Evolutionary conservation across 169 alveolate genomes (phyloP).

Genomic region (Plasmodium knowlesi): DNA sequence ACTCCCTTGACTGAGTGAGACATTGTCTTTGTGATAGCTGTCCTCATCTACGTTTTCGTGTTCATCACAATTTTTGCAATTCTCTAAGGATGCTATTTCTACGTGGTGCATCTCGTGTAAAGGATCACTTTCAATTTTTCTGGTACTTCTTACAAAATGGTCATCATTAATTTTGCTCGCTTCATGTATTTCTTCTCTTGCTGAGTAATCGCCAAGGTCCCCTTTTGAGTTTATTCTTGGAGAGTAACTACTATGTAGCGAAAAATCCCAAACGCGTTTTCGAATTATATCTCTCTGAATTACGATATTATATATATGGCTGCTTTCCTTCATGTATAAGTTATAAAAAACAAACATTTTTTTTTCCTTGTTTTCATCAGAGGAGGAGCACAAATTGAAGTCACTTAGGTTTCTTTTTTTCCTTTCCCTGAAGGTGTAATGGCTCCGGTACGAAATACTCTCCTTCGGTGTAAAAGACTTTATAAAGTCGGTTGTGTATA

Average conservation of each 20-base stretch:
- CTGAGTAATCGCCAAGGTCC: neutral
- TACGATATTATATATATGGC: neutral
- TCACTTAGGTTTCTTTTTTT: constrained; percentile 48
- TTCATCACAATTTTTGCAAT: neutral
- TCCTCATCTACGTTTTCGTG: neutral
- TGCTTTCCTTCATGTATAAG: constrained; percentile 54
- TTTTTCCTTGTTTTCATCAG: constrained; percentile 27
- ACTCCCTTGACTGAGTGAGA: neutral
- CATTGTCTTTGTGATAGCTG: neutral
- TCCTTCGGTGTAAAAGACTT: constrained; percentile 27
- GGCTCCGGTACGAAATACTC: neutral
- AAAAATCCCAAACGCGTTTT: neutral
- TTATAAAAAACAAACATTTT: constrained; percentile 55
- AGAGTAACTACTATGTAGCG: neutral
- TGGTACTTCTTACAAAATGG: neutral
- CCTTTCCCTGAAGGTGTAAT: constrained; percentile 59
- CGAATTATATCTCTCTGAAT: constrained; percentile 5
- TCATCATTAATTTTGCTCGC: neutral
- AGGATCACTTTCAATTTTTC: neutral
- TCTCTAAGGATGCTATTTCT: neutral
- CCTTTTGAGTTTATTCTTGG: neutral
- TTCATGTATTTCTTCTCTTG: neutral
- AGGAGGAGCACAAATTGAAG: constrained; percentile 35
- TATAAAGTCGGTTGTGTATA: constrained; percentile 53
- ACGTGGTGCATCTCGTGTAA: neutral